Conservation (phyloP, 129 eudicot genomes). For the Lactuca sativa region DNA sequence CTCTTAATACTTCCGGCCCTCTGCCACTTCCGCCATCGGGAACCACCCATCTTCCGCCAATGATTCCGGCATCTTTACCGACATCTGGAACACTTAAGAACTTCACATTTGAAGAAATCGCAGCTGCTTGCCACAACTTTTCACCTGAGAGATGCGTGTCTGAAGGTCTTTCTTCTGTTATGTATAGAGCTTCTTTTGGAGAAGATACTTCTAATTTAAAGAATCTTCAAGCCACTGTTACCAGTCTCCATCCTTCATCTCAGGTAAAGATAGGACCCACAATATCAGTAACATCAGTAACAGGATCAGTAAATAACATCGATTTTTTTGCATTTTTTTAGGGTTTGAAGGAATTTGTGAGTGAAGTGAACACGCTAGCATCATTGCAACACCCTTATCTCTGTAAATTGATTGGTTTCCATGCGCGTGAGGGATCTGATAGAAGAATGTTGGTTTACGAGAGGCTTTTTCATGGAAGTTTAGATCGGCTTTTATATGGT, state of each 20-base stretch:
- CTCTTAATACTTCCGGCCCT: constrained; percentile 62
- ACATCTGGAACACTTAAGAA: constrained; percentile 48
- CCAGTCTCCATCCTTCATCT: constrained; percentile 73
- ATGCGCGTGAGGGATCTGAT: constrained; percentile 88
- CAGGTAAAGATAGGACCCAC: constrained; percentile 50
- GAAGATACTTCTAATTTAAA: constrained; percentile 54
- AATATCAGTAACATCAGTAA: neutral
- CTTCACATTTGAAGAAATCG: constrained; percentile 77
- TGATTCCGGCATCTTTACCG: constrained; percentile 37
- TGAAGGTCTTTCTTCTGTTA: constrained; percentile 76
- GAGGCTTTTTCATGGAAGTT: constrained; percentile 86
- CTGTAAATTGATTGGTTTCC: constrained; percentile 81
- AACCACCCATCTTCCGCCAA: constrained; percentile 28
- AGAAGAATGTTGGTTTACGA: constrained; percentile 82
- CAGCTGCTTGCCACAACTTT: constrained; percentile 82
- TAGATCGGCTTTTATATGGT: constrained; percentile 83
- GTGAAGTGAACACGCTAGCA: constrained; percentile 77
- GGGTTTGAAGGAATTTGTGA: constrained; percentile 81
- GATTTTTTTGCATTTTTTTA: constrained; percentile 9
- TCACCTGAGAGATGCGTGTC: constrained; percentile 74
- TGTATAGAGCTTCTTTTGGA: constrained; percentile 71
- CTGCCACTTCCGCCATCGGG: constrained; percentile 59
- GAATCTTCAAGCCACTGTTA: constrained; percentile 84
- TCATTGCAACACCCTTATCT: constrained; percentile 75
- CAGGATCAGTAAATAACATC: neutral